Percentiles rank a stretch among this genome's conserved stretches.
Evolutionary conservation across 352 stramenopile genomes (phyloP).

Genomic region (Paralagenidium karlingii): DNA sequence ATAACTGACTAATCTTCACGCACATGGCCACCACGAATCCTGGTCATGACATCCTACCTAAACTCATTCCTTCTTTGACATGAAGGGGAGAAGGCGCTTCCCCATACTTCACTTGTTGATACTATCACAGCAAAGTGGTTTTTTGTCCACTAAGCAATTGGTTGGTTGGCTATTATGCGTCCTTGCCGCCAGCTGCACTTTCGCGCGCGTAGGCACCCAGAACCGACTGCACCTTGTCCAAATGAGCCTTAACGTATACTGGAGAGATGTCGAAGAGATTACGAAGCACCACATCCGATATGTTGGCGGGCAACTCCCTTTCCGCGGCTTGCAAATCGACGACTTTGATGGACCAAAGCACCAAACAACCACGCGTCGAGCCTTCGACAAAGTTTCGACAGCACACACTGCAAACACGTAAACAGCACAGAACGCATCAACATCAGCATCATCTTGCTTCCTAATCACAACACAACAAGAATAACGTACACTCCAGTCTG

Average conservation of each 20-base stretch:
- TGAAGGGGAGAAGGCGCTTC: too few species aligned
- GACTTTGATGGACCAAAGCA: constrained; percentile 80
- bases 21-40: too few species aligned
- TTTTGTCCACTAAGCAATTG: too few species aligned
- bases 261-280: constrained; percentile 82
- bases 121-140: too few species aligned
- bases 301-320: constrained; percentile 62
- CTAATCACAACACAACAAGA: neutral
- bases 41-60: too few species aligned
- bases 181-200: too few species aligned
- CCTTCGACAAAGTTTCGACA: constrained; percentile 71
- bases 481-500: constrained; percentile 57
- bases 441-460: neutral
- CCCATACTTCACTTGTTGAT: too few species aligned
- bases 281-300: constrained; percentile 78
- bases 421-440: neutral
- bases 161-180: too few species aligned
- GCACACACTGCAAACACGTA: constrained; percentile 28
- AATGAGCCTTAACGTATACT: constrained; percentile 73
- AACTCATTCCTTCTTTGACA: too few species aligned
- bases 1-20: too few species aligned
- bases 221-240: constrained; percentile 44
- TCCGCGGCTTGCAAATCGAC: constrained; percentile 33
- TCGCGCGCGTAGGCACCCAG: too few species aligned
- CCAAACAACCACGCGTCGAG: constrained; percentile 45